Percentiles rank a stretch among this genome's conserved stretches.
These are phyloP conservation scores for Exophiala oligosperma DNA, from an alignment of 2,329 filamentous ascomycete genomes.

Conservation along the genomic window DNA sequence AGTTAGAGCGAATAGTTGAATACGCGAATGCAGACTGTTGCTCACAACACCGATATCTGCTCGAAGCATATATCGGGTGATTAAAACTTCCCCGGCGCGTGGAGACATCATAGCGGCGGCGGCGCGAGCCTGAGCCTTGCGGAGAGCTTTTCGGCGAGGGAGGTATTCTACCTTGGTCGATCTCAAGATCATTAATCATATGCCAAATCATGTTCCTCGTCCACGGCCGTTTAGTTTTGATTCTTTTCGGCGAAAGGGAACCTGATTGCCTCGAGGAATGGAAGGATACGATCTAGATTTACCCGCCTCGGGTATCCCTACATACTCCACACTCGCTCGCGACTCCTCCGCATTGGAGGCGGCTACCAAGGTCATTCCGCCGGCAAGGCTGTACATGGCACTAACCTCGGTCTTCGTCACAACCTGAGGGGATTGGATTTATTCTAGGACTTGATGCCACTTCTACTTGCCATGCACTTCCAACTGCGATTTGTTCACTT, in stretches of 20 bases:
- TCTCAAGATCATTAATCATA: constrained; percentile 1
- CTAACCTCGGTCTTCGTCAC: background rate
- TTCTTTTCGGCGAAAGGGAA: constrained; percentile 1
- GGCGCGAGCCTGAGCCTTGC: background rate
- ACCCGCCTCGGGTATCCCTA: background rate
- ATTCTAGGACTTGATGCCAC: constrained; percentile 7
- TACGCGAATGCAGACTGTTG: background rate
- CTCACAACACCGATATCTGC: constrained; percentile 7
- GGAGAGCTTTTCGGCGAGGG: constrained; percentile 9
- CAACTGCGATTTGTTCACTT: background rate
- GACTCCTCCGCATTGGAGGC: constrained; percentile 2
- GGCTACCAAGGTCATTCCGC: background rate
- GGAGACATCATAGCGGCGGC: background rate
- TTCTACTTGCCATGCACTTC: background rate
- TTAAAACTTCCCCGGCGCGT: constrained; percentile 1
- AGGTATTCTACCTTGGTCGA: background rate
- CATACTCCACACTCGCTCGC: background rate
- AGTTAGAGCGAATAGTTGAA: background rate
- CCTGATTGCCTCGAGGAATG: background rate
- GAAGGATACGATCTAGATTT: background rate
- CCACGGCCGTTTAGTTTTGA: background rate
- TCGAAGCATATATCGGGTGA: background rate
- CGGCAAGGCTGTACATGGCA: constrained; percentile 13
- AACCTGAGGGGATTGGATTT: constrained; percentile 1
- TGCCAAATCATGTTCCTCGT: background rate